Evolutionary conservation across 164 flowering plant genomes (phyloP).

Genomic region (Protea cynaroides): DNA sequence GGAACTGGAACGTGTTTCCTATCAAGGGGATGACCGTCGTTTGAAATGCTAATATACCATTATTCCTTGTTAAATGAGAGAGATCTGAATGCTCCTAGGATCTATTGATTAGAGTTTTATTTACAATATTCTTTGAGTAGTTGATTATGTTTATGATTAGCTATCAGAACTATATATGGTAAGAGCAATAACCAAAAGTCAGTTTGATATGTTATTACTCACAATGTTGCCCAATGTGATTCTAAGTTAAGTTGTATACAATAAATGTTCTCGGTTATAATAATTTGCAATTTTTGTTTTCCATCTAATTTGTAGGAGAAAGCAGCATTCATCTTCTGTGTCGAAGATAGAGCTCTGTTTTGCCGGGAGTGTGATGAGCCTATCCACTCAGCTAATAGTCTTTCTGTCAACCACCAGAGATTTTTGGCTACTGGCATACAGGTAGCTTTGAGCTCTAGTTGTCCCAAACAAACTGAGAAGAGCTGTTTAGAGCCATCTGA

Average conservation of each 20-base stretch:
- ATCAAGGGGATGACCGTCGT: too few relatives aligned
- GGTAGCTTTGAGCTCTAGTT: constrained; percentile 56
- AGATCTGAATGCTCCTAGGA: not conserved
- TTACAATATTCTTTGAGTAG: too few relatives aligned
- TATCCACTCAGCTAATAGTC: constrained; percentile 62
- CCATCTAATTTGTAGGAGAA: constrained; percentile 52
- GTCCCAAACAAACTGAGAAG: constrained; percentile 32
- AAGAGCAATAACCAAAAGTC: too few relatives aligned
- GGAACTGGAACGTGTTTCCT: too few relatives aligned
- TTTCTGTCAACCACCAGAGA: constrained; percentile 79
- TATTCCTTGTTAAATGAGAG: too few relatives aligned
- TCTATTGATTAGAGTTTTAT: not conserved
- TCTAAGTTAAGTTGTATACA: too few relatives aligned
- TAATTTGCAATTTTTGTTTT: not conserved
- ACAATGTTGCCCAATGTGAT: too few relatives aligned
- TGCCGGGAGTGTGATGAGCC: constrained; percentile 90
- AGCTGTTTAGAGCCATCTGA: constrained; percentile 49
- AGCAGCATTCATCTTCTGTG: constrained; percentile 91
- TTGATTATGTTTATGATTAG: too few relatives aligned
- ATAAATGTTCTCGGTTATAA: too few relatives aligned
- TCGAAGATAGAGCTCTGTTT: constrained; percentile 95
- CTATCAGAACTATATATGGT: too few relatives aligned
- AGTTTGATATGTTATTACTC: too few relatives aligned
- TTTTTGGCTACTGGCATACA: constrained; percentile 82
- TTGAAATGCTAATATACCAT: too few relatives aligned